Conservation (phyloP, 2,329 filamentous ascomycete species). For the Ascochyta koolunga region DNA sequence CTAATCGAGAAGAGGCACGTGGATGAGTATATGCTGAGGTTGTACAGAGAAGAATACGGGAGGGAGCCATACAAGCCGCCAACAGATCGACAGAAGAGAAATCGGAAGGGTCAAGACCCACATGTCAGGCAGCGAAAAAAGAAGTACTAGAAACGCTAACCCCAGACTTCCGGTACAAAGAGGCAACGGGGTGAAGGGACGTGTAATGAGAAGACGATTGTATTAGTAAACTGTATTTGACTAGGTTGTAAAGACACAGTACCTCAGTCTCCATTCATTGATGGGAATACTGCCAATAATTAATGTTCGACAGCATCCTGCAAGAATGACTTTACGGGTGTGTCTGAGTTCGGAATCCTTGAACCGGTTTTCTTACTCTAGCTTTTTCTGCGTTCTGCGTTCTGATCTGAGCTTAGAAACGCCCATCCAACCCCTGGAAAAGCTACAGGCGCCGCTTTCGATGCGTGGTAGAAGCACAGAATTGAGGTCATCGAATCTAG, state of each 20-base stretch:
- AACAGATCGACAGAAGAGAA: constrained; percentile 40
- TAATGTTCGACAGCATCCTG: background rate
- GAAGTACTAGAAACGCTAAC: constrained; percentile 27
- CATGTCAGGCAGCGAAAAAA: constrained; percentile 39
- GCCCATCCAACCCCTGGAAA: too few relatives aligned
- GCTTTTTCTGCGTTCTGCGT: too few relatives aligned
- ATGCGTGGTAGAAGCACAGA: too few relatives aligned
- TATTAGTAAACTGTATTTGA: constrained; percentile 13
- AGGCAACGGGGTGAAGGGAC: background rate
- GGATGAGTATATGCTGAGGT: constrained; percentile 45
- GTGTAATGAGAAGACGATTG: constrained; percentile 1
- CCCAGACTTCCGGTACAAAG: background rate
- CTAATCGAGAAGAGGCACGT: constrained; percentile 35
- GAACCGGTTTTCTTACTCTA: too few relatives aligned
- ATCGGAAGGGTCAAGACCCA: constrained; percentile 39
- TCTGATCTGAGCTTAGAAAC: too few relatives aligned
- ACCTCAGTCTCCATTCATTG: background rate
- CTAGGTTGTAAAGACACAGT: background rate
- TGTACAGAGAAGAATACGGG: constrained; percentile 40
- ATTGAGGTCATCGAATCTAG: too few relatives aligned
- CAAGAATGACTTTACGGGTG: background rate
- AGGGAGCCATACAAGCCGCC: constrained; percentile 42
- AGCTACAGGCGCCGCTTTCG: too few relatives aligned
- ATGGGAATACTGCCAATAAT: background rate
- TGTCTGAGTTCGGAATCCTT: too few relatives aligned